Evolutionary conservation across 441 rosid genomes (phyloP), one percentile per base, ranked within the genome.

Genomic region (Pelargonium cotyledonis): DNA sequence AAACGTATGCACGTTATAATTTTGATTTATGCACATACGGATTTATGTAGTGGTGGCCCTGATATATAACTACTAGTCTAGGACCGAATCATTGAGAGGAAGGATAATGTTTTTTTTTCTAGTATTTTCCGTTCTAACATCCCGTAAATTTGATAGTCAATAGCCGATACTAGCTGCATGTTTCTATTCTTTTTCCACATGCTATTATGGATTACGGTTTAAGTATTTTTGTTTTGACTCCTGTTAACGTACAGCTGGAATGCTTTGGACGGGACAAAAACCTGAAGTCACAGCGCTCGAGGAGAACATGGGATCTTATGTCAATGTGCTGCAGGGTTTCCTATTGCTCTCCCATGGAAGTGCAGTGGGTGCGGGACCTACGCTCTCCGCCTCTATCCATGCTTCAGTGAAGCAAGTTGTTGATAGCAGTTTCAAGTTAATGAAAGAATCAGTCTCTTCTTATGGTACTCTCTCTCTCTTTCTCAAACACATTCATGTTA

Each of bases 271-370:
- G 63, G 97, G 91, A 62, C 85, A 85, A 71, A 62, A 75, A 65
- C 96, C 92, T n/a, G 82, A 84, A 77, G 85, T 88, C 72, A 86
- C 85, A 82, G 82, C 79, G 65, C 65, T 91, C 44, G 87, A 85
- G 72, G 96, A 88, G 84, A 86, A 84, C 63, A 86, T 95, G 86
- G 77, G 69, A 60, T 68, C 88, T 1, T 91, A 81, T 82, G 86
- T 88, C 76, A 91, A 95, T 60, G 72, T 82, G 23, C 80, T 91
- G 69, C 97, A 91, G 80, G 99, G 97, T 68, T 85, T 95, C 72
- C 81, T 91, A 69, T 79, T 95, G 77, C 80, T 85, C 72, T 87
- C 90, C 69, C 90, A 88, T 79, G 96, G 91, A 72, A 95, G 88
- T 72, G 82, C 77, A 15, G 85, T 90, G 73, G 92, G 90, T 26